A percentile compares a stretch with the other conserved stretches of the same genome.
Evolutionary conservation across 2,329 filamentous ascomycete species (phyloP).

Genomic region (Zasmidium angulare): DNA sequence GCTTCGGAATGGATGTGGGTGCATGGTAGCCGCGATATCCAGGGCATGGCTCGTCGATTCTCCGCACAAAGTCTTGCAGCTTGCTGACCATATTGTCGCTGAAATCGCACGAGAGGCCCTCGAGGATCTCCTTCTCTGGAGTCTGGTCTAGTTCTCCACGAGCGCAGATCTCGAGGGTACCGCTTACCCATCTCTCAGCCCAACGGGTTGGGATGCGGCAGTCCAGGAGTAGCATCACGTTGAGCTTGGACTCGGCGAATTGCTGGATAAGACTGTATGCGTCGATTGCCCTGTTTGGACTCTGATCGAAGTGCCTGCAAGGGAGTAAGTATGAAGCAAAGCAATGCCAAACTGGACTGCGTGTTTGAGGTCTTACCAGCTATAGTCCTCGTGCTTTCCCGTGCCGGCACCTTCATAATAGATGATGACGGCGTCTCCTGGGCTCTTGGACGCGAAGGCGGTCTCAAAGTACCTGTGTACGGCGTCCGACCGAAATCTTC

Average conservation of each 20-base stretch:
- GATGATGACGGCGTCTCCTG: constrained; percentile 10
- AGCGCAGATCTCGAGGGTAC: constrained; percentile 13
- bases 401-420: constrained; percentile 11
- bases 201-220: constrained; percentile 5
- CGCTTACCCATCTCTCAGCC: constrained; percentile 1
- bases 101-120: neutral
- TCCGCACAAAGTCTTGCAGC: neutral
- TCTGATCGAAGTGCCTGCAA: neutral
- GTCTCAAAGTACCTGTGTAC: constrained; percentile 1
- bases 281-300: neutral
- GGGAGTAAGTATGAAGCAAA: too few species aligned
- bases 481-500: neutral
- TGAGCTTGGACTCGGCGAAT: neutral
- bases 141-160: neutral
- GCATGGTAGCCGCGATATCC: neutral
- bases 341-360: too few species aligned
- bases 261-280: constrained; percentile 9
- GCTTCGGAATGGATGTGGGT: neutral
- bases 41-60: neutral
- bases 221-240: constrained; percentile 9
- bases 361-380: neutral
- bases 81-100: neutral
- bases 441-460: neutral
- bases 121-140: neutral
- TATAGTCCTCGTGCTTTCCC: neutral